phyloP scores from a whole-genome alignment of 2,329 filamentous ascomycete genomes.

The Diaporthe citriasiana region DNA sequence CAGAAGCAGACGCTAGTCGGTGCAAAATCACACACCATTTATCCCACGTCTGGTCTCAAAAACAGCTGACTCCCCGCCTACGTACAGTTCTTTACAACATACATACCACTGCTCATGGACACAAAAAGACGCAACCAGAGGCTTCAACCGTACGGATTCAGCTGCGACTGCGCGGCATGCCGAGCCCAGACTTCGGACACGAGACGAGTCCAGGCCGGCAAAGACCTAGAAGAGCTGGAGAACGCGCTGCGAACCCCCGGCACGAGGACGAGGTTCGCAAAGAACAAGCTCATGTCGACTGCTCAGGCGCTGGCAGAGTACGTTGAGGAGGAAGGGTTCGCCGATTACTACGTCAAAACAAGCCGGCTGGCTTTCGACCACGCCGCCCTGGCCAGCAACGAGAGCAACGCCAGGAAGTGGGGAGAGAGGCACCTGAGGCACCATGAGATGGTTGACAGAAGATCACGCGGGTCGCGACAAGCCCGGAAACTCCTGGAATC shows the following conservation, averaged over 20 bases:
- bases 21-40: neutral
- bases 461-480: neutral
- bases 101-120: slow-evolving; percentile 30
- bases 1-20: neutral
- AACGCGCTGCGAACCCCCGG: neutral
- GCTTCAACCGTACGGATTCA: slow-evolving; percentile 33
- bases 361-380: slow-evolving; percentile 42
- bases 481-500: slow-evolving; percentile 7
- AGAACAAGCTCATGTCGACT: slow-evolving; percentile 1
- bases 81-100: slow-evolving; percentile 30
- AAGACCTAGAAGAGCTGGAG: slow-evolving; percentile 28
- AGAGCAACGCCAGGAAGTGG: slow-evolving; percentile 26
- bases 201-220: slow-evolving; percentile 11
- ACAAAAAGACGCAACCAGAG: slow-evolving; percentile 31
- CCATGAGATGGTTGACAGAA: slow-evolving; percentile 21
- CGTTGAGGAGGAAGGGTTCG: slow-evolving; percentile 48
- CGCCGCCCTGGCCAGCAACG: slow-evolving; percentile 30
- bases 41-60: neutral
- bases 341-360: slow-evolving; percentile 44
- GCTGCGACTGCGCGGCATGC: slow-evolving; percentile 31
- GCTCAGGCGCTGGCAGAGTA: slow-evolving; percentile 46
- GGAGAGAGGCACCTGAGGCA: slow-evolving; percentile 28
- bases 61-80: neutral
- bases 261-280: neutral
- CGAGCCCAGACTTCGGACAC: slow-evolving; percentile 10